These are phyloP conservation scores for Dendrostoma leiphaemia DNA, from an alignment of 2,329 filamentous ascomycete species.

Conservation along the genomic window DNA sequence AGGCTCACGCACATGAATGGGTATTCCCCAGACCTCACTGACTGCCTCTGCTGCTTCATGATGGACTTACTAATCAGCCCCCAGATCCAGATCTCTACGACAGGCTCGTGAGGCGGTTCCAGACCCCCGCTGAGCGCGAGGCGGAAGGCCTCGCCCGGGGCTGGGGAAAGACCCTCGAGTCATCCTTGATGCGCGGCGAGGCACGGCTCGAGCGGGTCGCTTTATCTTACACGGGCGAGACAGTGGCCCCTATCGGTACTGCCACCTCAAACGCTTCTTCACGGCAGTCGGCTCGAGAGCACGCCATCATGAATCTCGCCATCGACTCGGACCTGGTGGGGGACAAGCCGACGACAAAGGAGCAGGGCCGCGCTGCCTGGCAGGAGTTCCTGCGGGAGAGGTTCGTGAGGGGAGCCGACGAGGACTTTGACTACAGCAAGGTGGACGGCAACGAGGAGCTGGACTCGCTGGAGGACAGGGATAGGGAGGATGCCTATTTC, in stretches of 20 bases:
- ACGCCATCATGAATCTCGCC: conserved; percentile 27
- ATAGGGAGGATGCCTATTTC: conserved; percentile 74
- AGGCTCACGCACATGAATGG: neutral
- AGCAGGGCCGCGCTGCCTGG: conserved; percentile 70
- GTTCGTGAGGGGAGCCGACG: conserved; percentile 72
- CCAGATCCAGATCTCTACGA: conserved; percentile 80
- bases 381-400: conserved; percentile 67
- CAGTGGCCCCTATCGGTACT: conserved; percentile 34
- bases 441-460: conserved; percentile 73
- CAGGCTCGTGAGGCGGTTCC: conserved; percentile 73
- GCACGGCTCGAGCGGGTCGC: conserved; percentile 64
- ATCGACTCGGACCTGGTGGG: conserved; percentile 46
- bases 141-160: conserved; percentile 71
- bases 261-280: neutral
- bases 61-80: neutral
- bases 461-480: conserved; percentile 60
- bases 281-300: neutral
- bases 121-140: conserved; percentile 70
- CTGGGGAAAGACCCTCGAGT: conserved; percentile 75
- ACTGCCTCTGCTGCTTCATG: too few relatives aligned
- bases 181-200: conserved; percentile 74
- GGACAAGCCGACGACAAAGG: conserved; percentile 52
- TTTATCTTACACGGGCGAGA: conserved; percentile 24
- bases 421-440: conserved; percentile 71
- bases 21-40: neutral